Evolutionary conservation across 192 early-diverging fungal genomes (phyloP), one percentile per base, ranked within the genome.

Genomic region (Spinellus fusiger): DNA sequence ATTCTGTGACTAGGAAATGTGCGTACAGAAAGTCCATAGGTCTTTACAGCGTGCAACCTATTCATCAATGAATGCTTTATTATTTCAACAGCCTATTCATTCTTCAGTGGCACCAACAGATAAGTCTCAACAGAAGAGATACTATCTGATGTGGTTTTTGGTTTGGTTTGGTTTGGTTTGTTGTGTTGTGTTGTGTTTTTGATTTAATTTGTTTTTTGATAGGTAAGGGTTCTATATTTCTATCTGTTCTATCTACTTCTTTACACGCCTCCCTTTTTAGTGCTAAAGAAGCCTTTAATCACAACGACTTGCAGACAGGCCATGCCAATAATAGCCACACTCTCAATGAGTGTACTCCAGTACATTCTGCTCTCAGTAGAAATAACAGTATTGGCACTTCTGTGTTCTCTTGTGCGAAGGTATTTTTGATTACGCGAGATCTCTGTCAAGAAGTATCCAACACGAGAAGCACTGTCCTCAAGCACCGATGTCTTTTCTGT

Each of bases 281-380:
- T 77, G 25, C 80, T 84, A 74, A 99, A 99, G 84, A 99, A 93
- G 26, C 83, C 86, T 70, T 86, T 86, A 60, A 99, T 89, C 26
- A 93, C 87, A 74, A 90, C 89, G 20, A 99, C 94, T 79, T 99
- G 96, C 26, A 92, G 62, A 7, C 85, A 84, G 5, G 92, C 86
- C 79, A 94, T 93, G 37, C 79, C 61, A 26, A 97, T 81, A 49
- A 99, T 91, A 50, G 89, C 68, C 37, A 86, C 54, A 47, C 82
- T 85, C 74, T 96, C 89, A 33, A 87, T 51, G 7, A 86, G 63
- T 15, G 93, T 89, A 77, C 94, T 96, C 95, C 93, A 96, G 78
- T 90, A 93, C 49, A 99, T 86, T 31, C 88, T 78, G 53, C 74
- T 78, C 73, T 93, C 87, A 0, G 94, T 96, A 34, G 87, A 91